phyloP scores from a whole-genome alignment of 2,329 filamentous ascomycete genomes.

The Diplodia corticola region DNA sequence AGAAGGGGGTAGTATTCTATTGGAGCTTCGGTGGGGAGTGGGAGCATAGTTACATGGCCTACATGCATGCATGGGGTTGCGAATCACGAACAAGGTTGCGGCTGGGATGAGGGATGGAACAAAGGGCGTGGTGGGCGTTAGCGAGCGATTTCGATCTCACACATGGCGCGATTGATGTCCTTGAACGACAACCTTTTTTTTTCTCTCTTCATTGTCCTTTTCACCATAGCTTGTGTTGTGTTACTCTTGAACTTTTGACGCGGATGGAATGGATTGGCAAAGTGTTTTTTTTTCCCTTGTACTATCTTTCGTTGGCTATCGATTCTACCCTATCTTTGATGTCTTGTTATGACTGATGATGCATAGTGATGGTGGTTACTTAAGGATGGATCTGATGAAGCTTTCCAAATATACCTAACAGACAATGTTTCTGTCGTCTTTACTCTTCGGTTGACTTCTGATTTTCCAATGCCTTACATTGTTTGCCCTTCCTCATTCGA shows the following conservation, averaged over 20 bases:
- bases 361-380: no score
- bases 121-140: conserved; percentile 1
- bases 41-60: conserved; percentile 1
- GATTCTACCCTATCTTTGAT: not conserved
- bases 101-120: not conserved
- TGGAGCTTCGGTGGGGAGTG: not conserved
- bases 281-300: not conserved
- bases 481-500: not conserved
- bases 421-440: no score
- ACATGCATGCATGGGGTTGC: conserved; percentile 1
- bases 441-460: no score
- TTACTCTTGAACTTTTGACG: not conserved
- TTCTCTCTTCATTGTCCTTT: not conserved
- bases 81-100: not conserved
- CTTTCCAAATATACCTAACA: no score
- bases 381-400: no score
- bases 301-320: not conserved
- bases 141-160: not conserved
- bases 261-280: not conserved
- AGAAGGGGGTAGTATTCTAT: not conserved
- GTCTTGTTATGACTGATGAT: not conserved
- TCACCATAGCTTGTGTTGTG: not conserved
- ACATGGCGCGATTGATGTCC: not conserved
- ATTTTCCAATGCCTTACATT: no score
- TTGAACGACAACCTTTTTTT: not conserved